Base-by-base conservation (phyloP, 805 yeast species). In the Suhomyces sp. region DNA sequence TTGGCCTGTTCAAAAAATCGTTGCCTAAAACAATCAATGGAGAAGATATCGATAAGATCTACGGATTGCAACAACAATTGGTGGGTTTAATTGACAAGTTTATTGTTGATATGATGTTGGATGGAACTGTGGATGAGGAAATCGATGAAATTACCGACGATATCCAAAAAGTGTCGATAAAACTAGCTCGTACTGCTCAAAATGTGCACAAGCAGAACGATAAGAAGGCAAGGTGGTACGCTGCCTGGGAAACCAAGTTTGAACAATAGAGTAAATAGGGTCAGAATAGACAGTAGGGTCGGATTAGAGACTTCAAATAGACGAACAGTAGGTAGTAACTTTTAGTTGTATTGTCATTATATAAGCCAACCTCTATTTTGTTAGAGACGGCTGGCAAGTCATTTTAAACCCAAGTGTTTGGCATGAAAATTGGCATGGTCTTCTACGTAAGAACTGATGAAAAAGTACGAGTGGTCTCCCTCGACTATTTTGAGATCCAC, bases 401-500 rank as follows among this genome's bases (percentile, higher is more conserved):
- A 38, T 38, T 38, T 46, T 41, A 70, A 64, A 1, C 79, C 78
- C 56, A 83, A 72, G 54, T 82, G 77, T 68, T 87, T 85, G 8
- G 96, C 96, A 63, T 94, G 97, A 68, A 86, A 93, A 55, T 80
- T 83, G 36, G 96, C 89, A 68, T 94, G 98, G 35, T 84, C 88
- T 52, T 81, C 86, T 10, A 87, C 87, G 69, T 91, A 92, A 0
- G 89, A 71, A 49, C 92, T 80, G 52, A 93, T 80, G 68, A 91
- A 93, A 70, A 81, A 94, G 75, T 92, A 93, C 47, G 92, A 86
- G 67, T 93, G 99, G 64, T 94, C 97, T 4, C 92, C 97, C 1
- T 88, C 91, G 17, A 82, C 96, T 35, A 83, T 62, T 27, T 82
- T 72, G 47, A 88, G 68, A 29, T 81, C 74, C 53, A 93, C 78